phyloP scores from a whole-genome alignment of 345 rosid genomes.

The Acer saccharum region DNA sequence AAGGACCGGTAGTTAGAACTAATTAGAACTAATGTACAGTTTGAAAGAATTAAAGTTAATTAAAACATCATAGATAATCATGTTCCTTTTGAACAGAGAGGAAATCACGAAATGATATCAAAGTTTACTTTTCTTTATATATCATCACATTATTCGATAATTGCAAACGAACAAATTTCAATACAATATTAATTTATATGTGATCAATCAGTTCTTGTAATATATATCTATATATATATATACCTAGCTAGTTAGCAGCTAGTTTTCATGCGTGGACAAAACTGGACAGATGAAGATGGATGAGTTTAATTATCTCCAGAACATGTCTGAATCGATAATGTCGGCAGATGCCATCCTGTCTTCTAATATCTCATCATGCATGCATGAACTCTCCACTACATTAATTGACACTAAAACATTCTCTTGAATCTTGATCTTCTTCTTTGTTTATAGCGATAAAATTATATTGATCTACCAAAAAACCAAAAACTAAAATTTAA shows the following conservation, averaged over 20 bases:
- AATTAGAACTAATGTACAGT: background rate
- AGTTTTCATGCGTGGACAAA: too few relatives aligned
- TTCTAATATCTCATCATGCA: conserved; percentile 37
- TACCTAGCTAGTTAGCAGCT: too few relatives aligned
- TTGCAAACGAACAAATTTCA: too few relatives aligned
- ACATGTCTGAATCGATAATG: conserved; percentile 18
- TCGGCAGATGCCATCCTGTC: conserved; percentile 29
- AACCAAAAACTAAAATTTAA: too few relatives aligned
- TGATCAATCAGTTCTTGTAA: too few relatives aligned
- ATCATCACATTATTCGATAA: background rate
- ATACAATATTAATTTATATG: too few relatives aligned
- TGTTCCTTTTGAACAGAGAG: background rate
- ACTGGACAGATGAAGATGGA: too few relatives aligned
- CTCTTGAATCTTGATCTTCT: conserved; percentile 16
- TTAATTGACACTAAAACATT: conserved; percentile 23
- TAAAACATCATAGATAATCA: background rate
- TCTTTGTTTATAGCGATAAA: background rate
- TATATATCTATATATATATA: too few relatives aligned
- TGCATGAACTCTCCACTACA: conserved; percentile 19
- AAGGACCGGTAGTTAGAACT: background rate
- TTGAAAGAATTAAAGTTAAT: background rate
- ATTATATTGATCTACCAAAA: too few relatives aligned
- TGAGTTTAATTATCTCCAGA: conserved; percentile 7
- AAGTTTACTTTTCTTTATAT: background rate
- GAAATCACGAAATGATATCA: background rate